These are phyloP conservation scores for Phialophora verrucosa DNA, from an alignment of 2,329 filamentous ascomycete species.

Conservation along the genomic window DNA sequence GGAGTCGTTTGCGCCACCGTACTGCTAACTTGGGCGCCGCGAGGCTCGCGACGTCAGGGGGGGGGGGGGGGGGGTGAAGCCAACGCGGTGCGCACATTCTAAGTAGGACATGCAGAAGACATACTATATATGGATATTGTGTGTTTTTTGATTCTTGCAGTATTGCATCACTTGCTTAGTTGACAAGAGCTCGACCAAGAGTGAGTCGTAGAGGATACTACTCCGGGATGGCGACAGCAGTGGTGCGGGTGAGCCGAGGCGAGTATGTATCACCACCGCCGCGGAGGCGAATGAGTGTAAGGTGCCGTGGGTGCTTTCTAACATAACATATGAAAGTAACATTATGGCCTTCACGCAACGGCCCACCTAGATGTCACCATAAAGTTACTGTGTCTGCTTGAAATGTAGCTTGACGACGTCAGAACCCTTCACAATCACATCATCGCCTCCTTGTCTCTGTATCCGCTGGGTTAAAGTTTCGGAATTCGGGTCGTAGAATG, in stretches of 20 bases:
- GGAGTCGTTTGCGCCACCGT: neutral
- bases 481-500: conserved; percentile 18
- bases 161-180: too few species aligned
- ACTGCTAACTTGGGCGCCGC: too few species aligned
- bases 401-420: neutral
- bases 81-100: neutral
- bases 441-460: conserved; percentile 1
- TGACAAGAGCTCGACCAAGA: too few species aligned
- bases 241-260: too few species aligned
- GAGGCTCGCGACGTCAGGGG: neutral
- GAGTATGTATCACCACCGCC: neutral
- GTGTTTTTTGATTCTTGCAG: too few species aligned
- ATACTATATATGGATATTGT: neutral
- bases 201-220: too few species aligned
- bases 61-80: too few species aligned
- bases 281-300: too few species aligned
- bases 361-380: neutral
- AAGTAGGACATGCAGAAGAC: neutral
- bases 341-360: neutral
- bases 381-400: neutral
- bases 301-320: too few species aligned
- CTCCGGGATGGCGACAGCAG: too few species aligned
- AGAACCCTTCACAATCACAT: conserved; percentile 3
- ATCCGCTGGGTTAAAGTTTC: conserved; percentile 25
- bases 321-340: neutral